These are phyloP conservation scores for Fusarium sp. DNA, from an alignment of 2,329 filamentous ascomycete genomes.

Conservation along the genomic window DNA sequence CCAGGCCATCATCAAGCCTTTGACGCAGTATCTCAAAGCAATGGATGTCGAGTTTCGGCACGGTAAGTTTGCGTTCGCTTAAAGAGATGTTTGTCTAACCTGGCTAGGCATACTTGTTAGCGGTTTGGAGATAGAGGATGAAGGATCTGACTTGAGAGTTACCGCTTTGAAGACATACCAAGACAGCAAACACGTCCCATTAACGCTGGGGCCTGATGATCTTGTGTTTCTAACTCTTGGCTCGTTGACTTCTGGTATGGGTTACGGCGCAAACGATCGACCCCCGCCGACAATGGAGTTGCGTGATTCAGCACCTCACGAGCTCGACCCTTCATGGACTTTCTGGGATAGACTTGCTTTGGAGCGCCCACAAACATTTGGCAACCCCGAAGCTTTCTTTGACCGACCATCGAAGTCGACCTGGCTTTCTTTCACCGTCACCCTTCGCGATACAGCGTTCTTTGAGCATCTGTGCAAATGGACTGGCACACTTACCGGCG, in stretches of 20 bases:
- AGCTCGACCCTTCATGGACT: constrained; percentile 39
- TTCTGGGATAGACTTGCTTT: constrained; percentile 44
- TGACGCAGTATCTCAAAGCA: constrained; percentile 43
- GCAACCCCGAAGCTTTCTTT: constrained; percentile 44
- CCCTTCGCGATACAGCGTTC: constrained; percentile 37
- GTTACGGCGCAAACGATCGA: constrained; percentile 39
- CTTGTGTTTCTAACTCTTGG: constrained; percentile 40
- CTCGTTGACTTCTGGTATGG: constrained; percentile 44
- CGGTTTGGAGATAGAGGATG: constrained; percentile 41
- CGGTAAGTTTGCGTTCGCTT: constrained; percentile 20
- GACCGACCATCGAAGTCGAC: constrained; percentile 45
- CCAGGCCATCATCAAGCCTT: constrained; percentile 43
- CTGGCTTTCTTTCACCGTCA: constrained; percentile 44
- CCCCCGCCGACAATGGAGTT: constrained; percentile 44
- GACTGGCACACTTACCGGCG: constrained; percentile 39
- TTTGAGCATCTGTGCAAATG: constrained; percentile 39
- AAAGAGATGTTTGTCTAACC: constrained; percentile 12
- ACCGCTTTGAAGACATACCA: constrained; percentile 38
- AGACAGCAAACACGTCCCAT: constrained; percentile 16
- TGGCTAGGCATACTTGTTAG: constrained; percentile 41
- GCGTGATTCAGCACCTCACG: constrained; percentile 43
- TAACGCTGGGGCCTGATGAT: constrained; percentile 27
- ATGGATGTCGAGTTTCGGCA: constrained; percentile 45
- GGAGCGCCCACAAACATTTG: constrained; percentile 36
- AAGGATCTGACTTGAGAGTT: constrained; percentile 33